Base-by-base conservation (phyloP, 805 yeast genomes). In the Saccharomycopsis oosterbeekiorum region DNA sequence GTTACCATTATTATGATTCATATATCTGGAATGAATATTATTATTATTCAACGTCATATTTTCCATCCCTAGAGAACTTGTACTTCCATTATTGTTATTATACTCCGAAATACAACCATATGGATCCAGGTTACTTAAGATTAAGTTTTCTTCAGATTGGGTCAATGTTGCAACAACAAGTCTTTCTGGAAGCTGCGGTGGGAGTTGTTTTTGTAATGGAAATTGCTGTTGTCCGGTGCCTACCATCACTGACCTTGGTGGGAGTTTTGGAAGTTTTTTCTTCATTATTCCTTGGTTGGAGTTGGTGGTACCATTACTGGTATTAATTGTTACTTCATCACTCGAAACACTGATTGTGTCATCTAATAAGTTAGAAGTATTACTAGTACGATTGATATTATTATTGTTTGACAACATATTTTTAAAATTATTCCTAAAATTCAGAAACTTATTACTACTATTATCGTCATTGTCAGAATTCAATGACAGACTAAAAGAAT, bases 341-440 rank as follows among this genome's bases (percentile, higher is more conserved):
- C 53, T 47, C 9, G 53, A 47, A 24, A 47, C 34, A n/a, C 53
- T 47, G 14, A 47, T 17, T 21, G 34, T n/a, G 21, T 47, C 53
- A 24, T 47, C 53, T 47, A 24, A 3, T 26, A 47, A 21, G 21
- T 21, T 47, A 11, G 6, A 11, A 21, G 19, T 47, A n/a, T 26
- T 47, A 24, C n/a, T 26, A 12, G n/a, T 47, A 2, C 53, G 53
- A 21, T 29, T 29, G 6, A 24, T 21, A 17, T 15, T 47, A 26
- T 4, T 47, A 24, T 47, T 19, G 21, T 47, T 47, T 2, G 53
- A 47, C n/a, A 47, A 47, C 34, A 47, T 57, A 9, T 19, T 58
- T 39, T 63, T 63, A 34, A 63, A 42, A 47, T 60, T 60, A 26
- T 17, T 41, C 15, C 40, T 57, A 5, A 50, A 26, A 14, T 40